Evolutionary conservation across 2,329 filamentous ascomycete genomes (phyloP).

Genomic region (Ceratocystis cubensis): DNA sequence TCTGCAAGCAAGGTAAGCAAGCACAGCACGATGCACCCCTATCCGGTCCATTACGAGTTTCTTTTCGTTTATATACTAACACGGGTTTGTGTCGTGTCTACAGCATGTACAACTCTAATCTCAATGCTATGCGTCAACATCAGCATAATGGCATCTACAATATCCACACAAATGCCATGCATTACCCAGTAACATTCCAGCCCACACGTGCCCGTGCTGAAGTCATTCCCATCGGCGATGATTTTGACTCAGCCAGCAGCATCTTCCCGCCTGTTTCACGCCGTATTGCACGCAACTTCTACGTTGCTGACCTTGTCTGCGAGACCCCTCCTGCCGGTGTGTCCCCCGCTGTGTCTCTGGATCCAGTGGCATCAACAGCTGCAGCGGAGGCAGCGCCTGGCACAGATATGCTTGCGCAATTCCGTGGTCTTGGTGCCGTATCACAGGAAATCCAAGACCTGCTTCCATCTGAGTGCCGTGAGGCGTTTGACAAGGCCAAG

Average conservation of each 20-base stretch:
- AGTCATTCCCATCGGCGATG: constrained; percentile 29
- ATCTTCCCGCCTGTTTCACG: constrained; percentile 38
- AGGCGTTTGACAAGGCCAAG: constrained; percentile 57
- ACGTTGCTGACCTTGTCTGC: constrained; percentile 42
- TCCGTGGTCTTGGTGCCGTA: constrained; percentile 51
- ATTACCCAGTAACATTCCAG: constrained; percentile 78
- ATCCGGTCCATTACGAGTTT: constrained; percentile 18
- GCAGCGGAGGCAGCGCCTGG: constrained; percentile 16
- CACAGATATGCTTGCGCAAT: constrained; percentile 38
- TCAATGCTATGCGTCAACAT: constrained; percentile 54
- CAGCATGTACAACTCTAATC: constrained; percentile 71
- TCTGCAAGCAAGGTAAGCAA: constrained; percentile 65
- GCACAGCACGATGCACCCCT: constrained; percentile 22
- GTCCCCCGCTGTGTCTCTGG: constrained; percentile 33
- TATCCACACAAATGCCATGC: constrained; percentile 83
- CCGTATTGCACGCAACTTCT: constrained; percentile 43
- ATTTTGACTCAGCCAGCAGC: constrained; percentile 25
- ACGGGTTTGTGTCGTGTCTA: constrained; percentile 23
- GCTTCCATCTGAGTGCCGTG: constrained; percentile 56
- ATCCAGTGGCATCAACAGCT: constrained; percentile 29
- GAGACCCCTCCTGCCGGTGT: constrained; percentile 40
- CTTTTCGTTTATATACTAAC: background rate
- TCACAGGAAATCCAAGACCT: constrained; percentile 52
- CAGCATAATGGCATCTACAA: constrained; percentile 77
- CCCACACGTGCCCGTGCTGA: constrained; percentile 78